phyloP scores from a whole-genome alignment of 208 protist genomes.

The Leishmania major region DNA sequence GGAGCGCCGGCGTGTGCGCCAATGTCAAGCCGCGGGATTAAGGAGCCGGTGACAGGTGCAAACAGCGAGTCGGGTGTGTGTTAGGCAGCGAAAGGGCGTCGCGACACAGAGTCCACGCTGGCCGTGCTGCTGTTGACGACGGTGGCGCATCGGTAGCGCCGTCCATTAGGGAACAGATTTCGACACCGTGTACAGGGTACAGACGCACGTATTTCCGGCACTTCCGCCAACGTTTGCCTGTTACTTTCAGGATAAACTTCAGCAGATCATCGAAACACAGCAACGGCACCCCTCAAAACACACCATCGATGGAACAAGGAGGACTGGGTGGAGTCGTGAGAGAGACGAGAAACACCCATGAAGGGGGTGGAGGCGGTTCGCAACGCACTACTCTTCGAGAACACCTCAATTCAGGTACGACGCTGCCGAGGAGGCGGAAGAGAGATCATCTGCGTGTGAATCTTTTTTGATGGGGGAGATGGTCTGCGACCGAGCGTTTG shows the following conservation, averaged over 20 bases:
- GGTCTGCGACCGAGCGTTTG: background rate
- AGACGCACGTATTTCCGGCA: background rate
- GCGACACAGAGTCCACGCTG: background rate
- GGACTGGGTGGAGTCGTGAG: background rate
- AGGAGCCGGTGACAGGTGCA: background rate
- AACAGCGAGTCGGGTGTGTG: background rate
- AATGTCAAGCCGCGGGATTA: background rate
- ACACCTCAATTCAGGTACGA: constrained; percentile 17
- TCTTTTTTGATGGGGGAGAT: constrained; percentile 5
- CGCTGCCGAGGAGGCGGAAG: constrained; percentile 17
- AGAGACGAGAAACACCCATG: background rate
- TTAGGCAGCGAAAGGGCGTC: background rate
- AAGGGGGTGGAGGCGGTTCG: no score
- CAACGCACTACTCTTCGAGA: background rate
- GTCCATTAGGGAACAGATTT: background rate
- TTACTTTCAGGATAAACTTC: background rate
- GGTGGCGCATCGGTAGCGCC: background rate
- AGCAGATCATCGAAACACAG: background rate
- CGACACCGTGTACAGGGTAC: background rate
- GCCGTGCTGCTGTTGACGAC: background rate
- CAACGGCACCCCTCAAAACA: background rate
- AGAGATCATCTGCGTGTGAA: constrained; percentile 1
- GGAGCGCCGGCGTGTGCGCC: background rate
- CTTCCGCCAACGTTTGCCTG: background rate
- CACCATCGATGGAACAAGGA: background rate